These are phyloP conservation scores for Botryosphaeria agaves DNA, from an alignment of 2,329 filamentous ascomycete species.

Conservation along the genomic window DNA sequence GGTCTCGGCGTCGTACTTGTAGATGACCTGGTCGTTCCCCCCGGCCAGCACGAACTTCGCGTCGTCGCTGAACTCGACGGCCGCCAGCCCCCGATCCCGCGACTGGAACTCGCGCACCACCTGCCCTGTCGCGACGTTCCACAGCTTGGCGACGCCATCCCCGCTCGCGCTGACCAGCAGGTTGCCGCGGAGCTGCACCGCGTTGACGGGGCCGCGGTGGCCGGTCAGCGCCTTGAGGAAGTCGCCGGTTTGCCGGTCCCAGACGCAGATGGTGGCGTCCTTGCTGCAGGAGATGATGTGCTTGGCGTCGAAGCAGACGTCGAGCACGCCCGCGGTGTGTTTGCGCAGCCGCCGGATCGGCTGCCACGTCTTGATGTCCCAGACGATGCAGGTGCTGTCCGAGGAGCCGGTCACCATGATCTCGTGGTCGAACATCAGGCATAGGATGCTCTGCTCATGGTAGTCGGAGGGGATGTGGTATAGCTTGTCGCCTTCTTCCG, in stretches of 20 bases:
- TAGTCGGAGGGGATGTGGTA: slow-evolving; percentile 35
- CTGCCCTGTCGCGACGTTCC: slow-evolving; percentile 80
- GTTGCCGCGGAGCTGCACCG: slow-evolving; percentile 86
- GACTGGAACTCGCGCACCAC: slow-evolving; percentile 81
- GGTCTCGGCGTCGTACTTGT: slow-evolving; percentile 88
- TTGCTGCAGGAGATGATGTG: slow-evolving; percentile 97
- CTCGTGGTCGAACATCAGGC: slow-evolving; percentile 81
- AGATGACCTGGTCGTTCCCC: slow-evolving; percentile 88
- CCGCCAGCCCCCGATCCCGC: slow-evolving; percentile 85
- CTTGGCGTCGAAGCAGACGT: slow-evolving; percentile 80
- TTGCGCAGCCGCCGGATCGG: slow-evolving; percentile 62
- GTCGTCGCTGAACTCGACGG: slow-evolving; percentile 90
- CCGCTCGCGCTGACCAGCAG: slow-evolving; percentile 86
- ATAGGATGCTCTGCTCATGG: slow-evolving; percentile 86
- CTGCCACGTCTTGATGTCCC: slow-evolving; percentile 66
- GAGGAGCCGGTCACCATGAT: slow-evolving; percentile 94
- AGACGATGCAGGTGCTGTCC: slow-evolving; percentile 79
- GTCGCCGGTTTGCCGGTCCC: slow-evolving; percentile 66
- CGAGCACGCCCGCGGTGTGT: slow-evolving; percentile 78
- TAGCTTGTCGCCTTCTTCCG: slow-evolving; percentile 25
- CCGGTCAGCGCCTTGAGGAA: slow-evolving; percentile 67
- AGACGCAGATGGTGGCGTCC: slow-evolving; percentile 83
- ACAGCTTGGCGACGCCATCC: slow-evolving; percentile 84
- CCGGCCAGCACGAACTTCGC: slow-evolving; percentile 86
- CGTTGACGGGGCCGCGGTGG: slow-evolving; percentile 85